Evolutionary conservation across 768 basidiomycete species (phyloP), one percentile per base, ranked within the genome.

Genomic region (Rhizopogon vesiculosus): DNA sequence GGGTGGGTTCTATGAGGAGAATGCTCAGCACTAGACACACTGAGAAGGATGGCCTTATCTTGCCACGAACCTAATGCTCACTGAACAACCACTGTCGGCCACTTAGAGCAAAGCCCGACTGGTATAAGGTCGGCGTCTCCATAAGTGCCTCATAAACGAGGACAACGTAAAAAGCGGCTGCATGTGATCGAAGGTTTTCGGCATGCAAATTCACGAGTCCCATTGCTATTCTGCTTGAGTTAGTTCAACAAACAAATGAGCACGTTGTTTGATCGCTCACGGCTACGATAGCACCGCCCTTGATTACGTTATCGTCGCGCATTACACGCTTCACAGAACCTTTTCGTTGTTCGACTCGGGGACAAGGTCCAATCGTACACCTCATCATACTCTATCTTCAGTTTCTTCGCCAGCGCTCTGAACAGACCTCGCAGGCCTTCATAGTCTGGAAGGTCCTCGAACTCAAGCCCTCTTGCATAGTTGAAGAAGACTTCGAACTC

Each of bases 391-490:
- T 70, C 66, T 6, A 68, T 66, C 1, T 54, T 59, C 5, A 39
- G 33, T 51, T 54, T 44, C 42, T 62, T 58, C 10, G 65, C 64
- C 0, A 57, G 64, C 28, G 48, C 55, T 42, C 38, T 77, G 69
- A 93, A 91, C 44, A 92, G 78, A 44, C 79, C 81, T 42, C 91
- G 79, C 22, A 93, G 74, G 28, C 91, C 91, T 43, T 85, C 86
- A 63, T 94, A 95, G 70, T 95, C 93, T 9, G 92, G 93, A 41
- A 91, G 77, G 73, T 94, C 92, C 64, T 90, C 90, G 62, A 93
- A 94, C 59, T 87, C 87, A 38, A 95, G 82, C 2, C 84, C 84
- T 44, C 92, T 82, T 19, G 87, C 84, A 72, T 94, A 94, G 44
- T 70, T 71, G 69, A 87, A 88, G 61, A 93, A 79, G 53, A 91